Evolutionary conservation across 2,329 filamentous ascomycete genomes (phyloP).

Genomic region (Alternaria postmessia): DNA sequence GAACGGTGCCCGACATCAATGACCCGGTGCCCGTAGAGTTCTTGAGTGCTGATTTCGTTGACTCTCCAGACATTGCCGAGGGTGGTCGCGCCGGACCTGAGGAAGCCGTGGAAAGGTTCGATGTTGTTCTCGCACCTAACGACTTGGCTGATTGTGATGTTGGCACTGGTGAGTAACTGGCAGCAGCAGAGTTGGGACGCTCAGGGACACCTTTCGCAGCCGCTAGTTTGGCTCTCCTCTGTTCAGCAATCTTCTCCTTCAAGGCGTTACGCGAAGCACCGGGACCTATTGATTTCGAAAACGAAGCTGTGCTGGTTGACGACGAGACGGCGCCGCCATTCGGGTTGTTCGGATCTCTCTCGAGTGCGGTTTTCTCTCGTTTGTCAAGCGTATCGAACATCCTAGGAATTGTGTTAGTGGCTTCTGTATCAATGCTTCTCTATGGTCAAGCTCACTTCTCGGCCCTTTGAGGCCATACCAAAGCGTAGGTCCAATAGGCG

Average conservation of each 20-base stretch:
- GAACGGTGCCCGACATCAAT: constrained; percentile 67
- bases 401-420: constrained; percentile 53
- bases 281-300: constrained; percentile 58
- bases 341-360: constrained; percentile 85
- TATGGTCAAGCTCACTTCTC: constrained; percentile 66
- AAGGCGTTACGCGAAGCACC: constrained; percentile 66
- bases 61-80: constrained; percentile 46
- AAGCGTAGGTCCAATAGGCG: constrained; percentile 85
- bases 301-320: constrained; percentile 57
- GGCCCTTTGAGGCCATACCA: constrained; percentile 79
- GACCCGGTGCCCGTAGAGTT: constrained; percentile 51
- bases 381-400: constrained; percentile 81
- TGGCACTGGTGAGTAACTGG: constrained; percentile 57
- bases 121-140: constrained; percentile 36
- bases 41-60: constrained; percentile 44
- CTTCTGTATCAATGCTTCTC: not conserved
- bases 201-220: constrained; percentile 56
- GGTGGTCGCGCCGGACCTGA: constrained; percentile 45
- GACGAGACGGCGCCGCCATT: constrained; percentile 62
- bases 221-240: constrained; percentile 68
- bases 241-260: constrained; percentile 83
- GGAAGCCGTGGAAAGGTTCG: constrained; percentile 42
- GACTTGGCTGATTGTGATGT: constrained; percentile 51
- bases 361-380: constrained; percentile 80
- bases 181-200: constrained; percentile 66